A percentile compares a stretch with the other conserved stretches of the same genome.
Conservation (phyloP, 257 asterid genomes). For the Solanum arcanum region DNA sequence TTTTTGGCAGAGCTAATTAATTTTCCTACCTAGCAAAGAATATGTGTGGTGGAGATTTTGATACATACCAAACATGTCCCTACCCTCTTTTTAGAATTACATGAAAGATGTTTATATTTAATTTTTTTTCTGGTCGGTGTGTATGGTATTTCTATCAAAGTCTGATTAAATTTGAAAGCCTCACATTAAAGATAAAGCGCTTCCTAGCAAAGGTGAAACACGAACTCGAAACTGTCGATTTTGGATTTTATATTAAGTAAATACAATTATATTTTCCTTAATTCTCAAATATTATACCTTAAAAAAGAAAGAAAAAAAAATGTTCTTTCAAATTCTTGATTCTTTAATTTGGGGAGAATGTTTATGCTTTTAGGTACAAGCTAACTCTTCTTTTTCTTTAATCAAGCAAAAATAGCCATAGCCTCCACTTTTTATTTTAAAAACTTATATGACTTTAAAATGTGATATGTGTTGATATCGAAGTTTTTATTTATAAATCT, state of each 20-base stretch:
- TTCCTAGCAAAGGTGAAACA: not conserved
- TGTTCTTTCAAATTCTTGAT: not conserved
- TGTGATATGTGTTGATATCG: not conserved
- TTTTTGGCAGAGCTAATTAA: constrained; percentile 1
- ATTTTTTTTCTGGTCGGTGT: not conserved
- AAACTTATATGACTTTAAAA: not conserved
- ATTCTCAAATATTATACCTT: not conserved
- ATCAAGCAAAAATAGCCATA: not conserved
- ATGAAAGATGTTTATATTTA: not conserved
- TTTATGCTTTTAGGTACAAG: not conserved
- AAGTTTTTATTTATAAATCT: not conserved
- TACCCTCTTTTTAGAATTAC: not conserved
- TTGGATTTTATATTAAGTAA: not conserved
- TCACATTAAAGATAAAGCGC: accelerated
- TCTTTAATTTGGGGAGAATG: not conserved
- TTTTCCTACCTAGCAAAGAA: constrained; percentile 5
- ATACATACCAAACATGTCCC: constrained; percentile 7
- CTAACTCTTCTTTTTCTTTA: not conserved
- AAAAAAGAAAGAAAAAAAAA: not conserved
- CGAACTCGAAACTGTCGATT: no score
- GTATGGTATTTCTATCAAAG: no score
- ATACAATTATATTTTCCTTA: not conserved
- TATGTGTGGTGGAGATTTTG: constrained; percentile 4
- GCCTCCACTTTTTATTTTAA: not conserved
- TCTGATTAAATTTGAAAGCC: no score